Base-by-base conservation (phyloP, 2,329 filamentous ascomycete species). In the Fusarium concolor region DNA sequence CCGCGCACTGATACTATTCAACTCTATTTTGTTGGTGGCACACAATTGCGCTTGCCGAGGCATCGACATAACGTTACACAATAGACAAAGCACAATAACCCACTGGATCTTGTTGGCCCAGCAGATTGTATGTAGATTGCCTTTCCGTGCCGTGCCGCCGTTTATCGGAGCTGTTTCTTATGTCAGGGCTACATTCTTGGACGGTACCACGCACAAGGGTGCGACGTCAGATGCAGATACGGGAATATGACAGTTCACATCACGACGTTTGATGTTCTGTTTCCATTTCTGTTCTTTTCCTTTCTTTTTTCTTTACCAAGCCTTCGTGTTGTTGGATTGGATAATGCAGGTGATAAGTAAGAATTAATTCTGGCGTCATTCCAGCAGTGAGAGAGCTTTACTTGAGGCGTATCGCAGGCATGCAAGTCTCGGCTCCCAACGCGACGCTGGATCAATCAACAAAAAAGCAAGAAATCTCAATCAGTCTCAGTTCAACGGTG, bases 381-480 rank as follows among this genome's bases (percentile, higher is more conserved):
- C 62, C 66, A 68, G 42, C 14, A 35, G 37, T 28, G 31, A 20
- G 18, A 35, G 26, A 26, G 26, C 26, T 26, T 31, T 31, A 9
- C 42, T 28, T 20, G 29, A 31, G 29, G 29, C 29, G 29, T 12
- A 12, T 29, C 20, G 26, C 28, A 42, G 29, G 42, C 38, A 66
- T 47, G 65, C 65, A 66, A 69, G 66, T 69, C 65, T 69, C 65
- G 62, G 52, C 35, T 53, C n/a, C 9, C 28, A 68, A 59, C 62
- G 62, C 54, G 56, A 55, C 37, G 28, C 50, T 67, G 58, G 28
- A 56, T 53, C 51, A 54, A 59, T 42, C 18, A 6, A 20, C 10
- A 45, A n/a, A 53, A 42, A 41, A 26, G 18, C 17, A 60, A 38
- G 3, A 6, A 33, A 42, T 56, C 56, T 61, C 62, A 56, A 31